Evolutionary conservation across 129 eudicot species (phyloP).

Genomic region (Centaurea solstitialis): DNA sequence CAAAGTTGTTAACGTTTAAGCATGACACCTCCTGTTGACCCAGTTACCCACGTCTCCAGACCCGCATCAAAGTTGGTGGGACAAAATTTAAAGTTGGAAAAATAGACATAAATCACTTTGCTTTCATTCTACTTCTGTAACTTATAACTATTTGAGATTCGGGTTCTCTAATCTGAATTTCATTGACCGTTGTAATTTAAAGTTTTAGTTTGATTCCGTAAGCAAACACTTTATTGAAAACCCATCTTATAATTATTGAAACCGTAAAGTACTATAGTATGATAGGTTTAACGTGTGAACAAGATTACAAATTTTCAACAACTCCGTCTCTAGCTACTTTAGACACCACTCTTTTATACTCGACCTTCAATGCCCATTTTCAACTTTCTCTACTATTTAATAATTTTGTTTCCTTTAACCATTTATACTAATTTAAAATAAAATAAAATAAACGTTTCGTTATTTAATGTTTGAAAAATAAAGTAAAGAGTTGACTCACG

Average conservation of each 20-base stretch:
- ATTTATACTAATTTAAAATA: too few species aligned
- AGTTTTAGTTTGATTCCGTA: neutral
- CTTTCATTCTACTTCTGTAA: neutral
- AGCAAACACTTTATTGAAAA: too few species aligned
- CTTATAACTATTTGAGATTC: neutral
- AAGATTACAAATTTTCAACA: slow-evolving; percentile 23
- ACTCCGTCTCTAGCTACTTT: slow-evolving; percentile 15
- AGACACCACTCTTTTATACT: slow-evolving; percentile 16
- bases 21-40: neutral
- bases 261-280: neutral
- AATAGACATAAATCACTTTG: neutral
- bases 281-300: slow-evolving; percentile 29
- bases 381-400: slow-evolving; percentile 10
- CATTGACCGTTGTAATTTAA: neutral
- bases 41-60: neutral
- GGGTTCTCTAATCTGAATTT: too few species aligned
- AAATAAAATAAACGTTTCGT: neutral
- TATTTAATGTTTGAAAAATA: neutral
- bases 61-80: neutral
- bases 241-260: neutral
- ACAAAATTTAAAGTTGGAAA: neutral
- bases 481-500: neutral
- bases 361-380: slow-evolving; percentile 14
- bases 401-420: neutral
- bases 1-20: neutral